These are phyloP conservation scores for Phytopythium sindhum DNA, from an alignment of 352 stramenopile genomes.

Conservation along the genomic window DNA sequence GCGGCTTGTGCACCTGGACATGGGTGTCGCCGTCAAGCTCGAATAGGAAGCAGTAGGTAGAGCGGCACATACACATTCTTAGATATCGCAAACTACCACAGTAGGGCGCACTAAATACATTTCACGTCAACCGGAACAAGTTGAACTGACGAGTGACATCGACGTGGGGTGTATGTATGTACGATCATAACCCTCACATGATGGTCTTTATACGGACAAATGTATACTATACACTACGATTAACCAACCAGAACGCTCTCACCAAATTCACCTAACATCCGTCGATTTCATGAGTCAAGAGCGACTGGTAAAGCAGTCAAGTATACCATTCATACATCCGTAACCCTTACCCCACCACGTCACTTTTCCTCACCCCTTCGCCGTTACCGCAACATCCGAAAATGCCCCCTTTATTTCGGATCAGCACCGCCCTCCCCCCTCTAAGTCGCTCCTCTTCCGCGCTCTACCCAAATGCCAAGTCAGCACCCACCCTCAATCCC, in stretches of 20 bases:
- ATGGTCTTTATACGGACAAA: neutral
- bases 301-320: no score
- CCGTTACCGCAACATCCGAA: no score
- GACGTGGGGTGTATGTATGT: no score
- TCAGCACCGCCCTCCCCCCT: no score
- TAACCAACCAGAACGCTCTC: neutral
- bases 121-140: neutral
- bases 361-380: no score
- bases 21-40: slow-evolving; percentile 39
- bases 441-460: no score
- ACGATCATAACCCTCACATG: no score
- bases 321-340: neutral
- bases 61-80: neutral
- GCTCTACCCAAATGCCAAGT: no score
- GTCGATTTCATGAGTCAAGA: neutral
- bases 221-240: neutral
- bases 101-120: no score
- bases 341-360: neutral
- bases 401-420: no score
- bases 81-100: neutral
- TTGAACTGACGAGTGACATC: no score
- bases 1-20: slow-evolving; percentile 63
- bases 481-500: neutral
- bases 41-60: slow-evolving; percentile 2
- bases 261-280: neutral